Percentiles rank a stretch among this genome's conserved stretches.
phyloP scores from a whole-genome alignment of 441 rosid species.

The Euphorbia schlechtendalii region DNA sequence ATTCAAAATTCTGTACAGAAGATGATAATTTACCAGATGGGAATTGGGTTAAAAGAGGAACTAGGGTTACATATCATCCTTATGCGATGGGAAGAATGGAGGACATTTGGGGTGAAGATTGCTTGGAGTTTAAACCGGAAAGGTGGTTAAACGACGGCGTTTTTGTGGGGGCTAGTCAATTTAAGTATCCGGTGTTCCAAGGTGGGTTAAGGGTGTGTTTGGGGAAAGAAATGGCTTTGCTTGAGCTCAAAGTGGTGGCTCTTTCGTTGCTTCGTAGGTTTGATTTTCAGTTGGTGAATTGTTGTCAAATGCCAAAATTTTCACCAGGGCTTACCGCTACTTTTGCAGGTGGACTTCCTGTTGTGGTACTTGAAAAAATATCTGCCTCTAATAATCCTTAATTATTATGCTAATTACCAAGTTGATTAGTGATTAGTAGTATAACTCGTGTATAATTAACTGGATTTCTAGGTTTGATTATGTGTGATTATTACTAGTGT shows the following conservation, averaged over 20 bases:
- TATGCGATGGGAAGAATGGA: constrained; percentile 37
- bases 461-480: no score
- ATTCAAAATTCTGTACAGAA: constrained; percentile 22
- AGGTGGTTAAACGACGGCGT: constrained; percentile 31
- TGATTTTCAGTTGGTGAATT: constrained; percentile 20
- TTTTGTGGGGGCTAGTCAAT: constrained; percentile 24
- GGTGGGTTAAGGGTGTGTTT: constrained; percentile 36
- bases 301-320: constrained; percentile 28
- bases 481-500: no score
- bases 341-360: constrained; percentile 43
- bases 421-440: no score
- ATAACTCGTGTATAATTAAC: no score
- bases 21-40: constrained; percentile 36
- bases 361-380: constrained; percentile 19
- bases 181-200: constrained; percentile 29
- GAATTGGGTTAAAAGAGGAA: constrained; percentile 19
- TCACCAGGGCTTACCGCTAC: constrained; percentile 54
- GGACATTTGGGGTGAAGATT: constrained; percentile 35
- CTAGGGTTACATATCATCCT: constrained; percentile 23
- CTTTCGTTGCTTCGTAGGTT: constrained; percentile 34
- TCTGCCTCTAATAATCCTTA: not conserved
- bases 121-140: constrained; percentile 37
- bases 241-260: constrained; percentile 30
- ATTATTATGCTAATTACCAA: no score
- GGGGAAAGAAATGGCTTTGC: constrained; percentile 34